Evolutionary conservation across 1,139 yeast genomes (phyloP).

Genomic region (Scheffersomyces illinoinensis): DNA sequence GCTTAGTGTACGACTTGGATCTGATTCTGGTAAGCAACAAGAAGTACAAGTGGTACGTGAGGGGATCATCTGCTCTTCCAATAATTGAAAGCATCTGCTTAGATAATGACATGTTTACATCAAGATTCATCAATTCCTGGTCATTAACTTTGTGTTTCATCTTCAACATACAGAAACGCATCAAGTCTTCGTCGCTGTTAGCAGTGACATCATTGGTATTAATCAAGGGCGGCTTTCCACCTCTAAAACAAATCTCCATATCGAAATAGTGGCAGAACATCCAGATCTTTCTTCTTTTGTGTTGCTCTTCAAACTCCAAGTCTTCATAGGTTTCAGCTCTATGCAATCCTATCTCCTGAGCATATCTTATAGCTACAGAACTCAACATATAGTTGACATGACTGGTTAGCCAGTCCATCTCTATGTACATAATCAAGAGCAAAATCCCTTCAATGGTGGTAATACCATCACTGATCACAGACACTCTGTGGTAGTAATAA

Average conservation of each 20-base stretch:
- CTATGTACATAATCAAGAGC: conserved; percentile 46
- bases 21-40: conserved; percentile 27
- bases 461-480: conserved; percentile 52
- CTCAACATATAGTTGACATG: conserved; percentile 46
- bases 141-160: background rate
- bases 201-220: conserved; percentile 45
- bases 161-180: background rate
- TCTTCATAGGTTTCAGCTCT: conserved; percentile 50
- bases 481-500: conserved; percentile 48
- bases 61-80: background rate
- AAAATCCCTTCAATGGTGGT: conserved; percentile 51
- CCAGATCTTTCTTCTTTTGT: conserved; percentile 49
- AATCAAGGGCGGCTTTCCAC: conserved; percentile 63
- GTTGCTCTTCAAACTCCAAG: conserved; percentile 36
- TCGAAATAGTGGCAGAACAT: conserved; percentile 58
- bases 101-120: background rate
- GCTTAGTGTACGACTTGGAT: conserved; percentile 26
- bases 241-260: conserved; percentile 52
- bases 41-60: conserved; percentile 12
- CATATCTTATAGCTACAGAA: conserved; percentile 57
- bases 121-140: background rate
- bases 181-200: conserved; percentile 5
- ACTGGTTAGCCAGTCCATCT: conserved; percentile 41
- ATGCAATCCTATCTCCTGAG: conserved; percentile 68
- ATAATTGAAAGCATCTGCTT: background rate